Evolutionary conservation across 257 asterid genomes (phyloP), one percentile per base, ranked within the genome.

Genomic region (Solanum medicagineum): DNA sequence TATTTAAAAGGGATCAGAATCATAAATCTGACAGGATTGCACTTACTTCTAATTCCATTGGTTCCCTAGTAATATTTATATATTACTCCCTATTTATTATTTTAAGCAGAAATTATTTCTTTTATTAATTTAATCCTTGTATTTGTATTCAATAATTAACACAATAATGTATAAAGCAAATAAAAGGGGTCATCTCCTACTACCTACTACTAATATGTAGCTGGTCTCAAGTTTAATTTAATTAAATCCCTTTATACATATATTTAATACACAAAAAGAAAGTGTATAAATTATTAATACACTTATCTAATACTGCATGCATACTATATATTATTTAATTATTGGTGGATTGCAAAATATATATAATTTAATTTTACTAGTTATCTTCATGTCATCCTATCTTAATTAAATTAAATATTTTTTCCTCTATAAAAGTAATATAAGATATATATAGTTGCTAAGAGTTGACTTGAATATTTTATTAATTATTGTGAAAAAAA

Each of bases 21-120:
- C 53, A 53, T 2, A 79, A 79, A 16, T 79, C 87, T 90, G 92
- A 92, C 93, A 84, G 83, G 91, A 66, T 12, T 51, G 93, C 95
- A 92, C 80, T 88, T 87, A 80, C 42, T 84, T 75, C 84, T 47
- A 85, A 53, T 84, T 57, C 80, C 90, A 90, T 91, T 90, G 92
- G 92, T 88, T 88, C 45, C 40, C 13, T 22, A 8, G 45, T 83
- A n/a, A 60, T 36, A 47, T 80, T 63, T 83, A 86, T 82, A 16
- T 44, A 51, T 81, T 62, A 53, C 83, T 60, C 68, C 32, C 68
- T 17, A 80, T 19, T 49, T 85, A 62, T 51, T 85, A 13, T 36
- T 20, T 53, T 85, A 49, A 53, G 24, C 0, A 53, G 24, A 53
- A 79, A 29, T 26, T 4, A 53, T 26, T 79, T 79, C 49, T 79